phyloP scores from a whole-genome alignment of 2,329 filamentous ascomycete genomes.

The Elsinoe ampelina region DNA sequence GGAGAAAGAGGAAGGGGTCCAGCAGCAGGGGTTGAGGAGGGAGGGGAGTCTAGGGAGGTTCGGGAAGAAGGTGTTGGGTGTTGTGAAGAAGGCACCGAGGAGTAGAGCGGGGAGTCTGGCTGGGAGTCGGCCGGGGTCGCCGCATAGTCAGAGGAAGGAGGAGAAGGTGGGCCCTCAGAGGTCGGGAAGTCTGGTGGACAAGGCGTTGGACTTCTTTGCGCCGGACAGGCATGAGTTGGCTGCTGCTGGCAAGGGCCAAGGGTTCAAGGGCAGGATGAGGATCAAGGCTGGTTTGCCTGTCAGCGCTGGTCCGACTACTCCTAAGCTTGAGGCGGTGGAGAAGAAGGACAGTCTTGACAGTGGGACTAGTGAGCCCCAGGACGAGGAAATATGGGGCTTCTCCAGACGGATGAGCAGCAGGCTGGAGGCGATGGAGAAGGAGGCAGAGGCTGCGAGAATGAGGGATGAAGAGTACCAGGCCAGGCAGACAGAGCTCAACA shows the following conservation, averaged over 20 bases:
- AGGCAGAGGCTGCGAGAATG: background rate
- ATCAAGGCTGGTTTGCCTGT: slow-evolving; percentile 2
- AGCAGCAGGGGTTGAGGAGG: background rate
- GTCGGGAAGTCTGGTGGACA: slow-evolving; percentile 2
- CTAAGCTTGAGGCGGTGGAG: background rate
- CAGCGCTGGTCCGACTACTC: background rate
- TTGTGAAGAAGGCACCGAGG: background rate
- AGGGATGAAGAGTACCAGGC: background rate
- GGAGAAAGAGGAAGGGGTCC: background rate
- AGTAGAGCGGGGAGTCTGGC: background rate
- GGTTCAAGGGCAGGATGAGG: background rate
- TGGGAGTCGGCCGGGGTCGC: background rate
- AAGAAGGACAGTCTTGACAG: slow-evolving; percentile 6
- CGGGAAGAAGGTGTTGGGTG: background rate
- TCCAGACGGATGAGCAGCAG: background rate
- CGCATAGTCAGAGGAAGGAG: background rate
- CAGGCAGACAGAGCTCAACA: background rate
- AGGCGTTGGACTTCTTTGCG: slow-evolving; percentile 8
- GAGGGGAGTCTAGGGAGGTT: background rate
- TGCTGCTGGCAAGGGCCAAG: background rate
- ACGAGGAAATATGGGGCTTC: background rate
- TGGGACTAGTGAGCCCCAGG: background rate
- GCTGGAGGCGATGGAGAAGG: background rate
- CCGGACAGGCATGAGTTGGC: background rate
- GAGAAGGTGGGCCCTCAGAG: background rate